Conservation (phyloP, 1,284 basidiomycete genomes). For the Marasmius tenuissimus region DNA sequence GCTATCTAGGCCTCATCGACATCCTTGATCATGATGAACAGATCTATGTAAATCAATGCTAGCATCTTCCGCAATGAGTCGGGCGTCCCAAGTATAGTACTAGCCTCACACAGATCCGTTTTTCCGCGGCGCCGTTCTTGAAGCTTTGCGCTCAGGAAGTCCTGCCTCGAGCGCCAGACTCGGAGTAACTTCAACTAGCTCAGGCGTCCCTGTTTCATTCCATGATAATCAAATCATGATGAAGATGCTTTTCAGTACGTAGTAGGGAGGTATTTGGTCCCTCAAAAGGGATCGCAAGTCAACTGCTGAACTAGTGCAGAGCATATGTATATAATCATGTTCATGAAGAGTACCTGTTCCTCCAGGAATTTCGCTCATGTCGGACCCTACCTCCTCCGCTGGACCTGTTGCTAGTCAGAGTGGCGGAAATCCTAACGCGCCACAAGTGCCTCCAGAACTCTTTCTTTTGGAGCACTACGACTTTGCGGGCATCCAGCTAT, state of each 20-base stretch:
- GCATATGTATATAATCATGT: background rate
- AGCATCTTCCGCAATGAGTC: too few relatives aligned
- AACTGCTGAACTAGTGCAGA: background rate
- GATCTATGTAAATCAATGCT: too few relatives aligned
- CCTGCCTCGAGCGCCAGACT: background rate
- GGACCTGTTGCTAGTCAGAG: background rate
- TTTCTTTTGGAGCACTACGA: slow-evolving; percentile 4
- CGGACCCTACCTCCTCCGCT: background rate
- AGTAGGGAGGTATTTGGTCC: background rate
- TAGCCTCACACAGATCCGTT: too few relatives aligned
- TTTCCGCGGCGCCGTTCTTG: too few relatives aligned
- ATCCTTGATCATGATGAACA: too few relatives aligned
- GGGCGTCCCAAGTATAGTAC: too few relatives aligned
- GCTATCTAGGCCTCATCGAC: too few relatives aligned
- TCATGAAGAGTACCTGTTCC: background rate
- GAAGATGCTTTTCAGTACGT: background rate
- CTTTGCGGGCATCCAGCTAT: slow-evolving; percentile 4
- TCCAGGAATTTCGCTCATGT: background rate
- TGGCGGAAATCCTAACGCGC: slow-evolving; percentile 6
- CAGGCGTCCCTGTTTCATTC: background rate
- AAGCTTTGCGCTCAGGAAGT: too few relatives aligned
- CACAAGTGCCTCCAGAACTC: slow-evolving; percentile 5
- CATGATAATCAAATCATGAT: background rate
- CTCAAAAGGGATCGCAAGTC: background rate
- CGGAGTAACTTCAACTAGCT: background rate